Conservation (phyloP, 805 yeast genomes). For the Lipomyces spencermartinsiae region DNA sequence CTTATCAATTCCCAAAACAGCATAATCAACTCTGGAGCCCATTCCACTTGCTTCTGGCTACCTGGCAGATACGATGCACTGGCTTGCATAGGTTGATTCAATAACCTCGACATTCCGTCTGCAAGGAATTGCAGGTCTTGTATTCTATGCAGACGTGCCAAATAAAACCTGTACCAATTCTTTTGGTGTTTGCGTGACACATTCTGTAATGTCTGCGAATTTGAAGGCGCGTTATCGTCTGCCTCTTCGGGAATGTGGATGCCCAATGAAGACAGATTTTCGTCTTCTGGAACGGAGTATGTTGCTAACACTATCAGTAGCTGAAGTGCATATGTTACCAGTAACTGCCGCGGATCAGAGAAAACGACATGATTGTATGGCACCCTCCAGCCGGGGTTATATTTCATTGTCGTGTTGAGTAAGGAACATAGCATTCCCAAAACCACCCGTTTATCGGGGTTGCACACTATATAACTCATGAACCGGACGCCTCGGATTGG, state of each 20-base stretch:
- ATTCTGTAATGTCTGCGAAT: slow-evolving; percentile 18
- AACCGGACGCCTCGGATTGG: slow-evolving; percentile 65
- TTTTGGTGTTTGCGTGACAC: slow-evolving; percentile 15
- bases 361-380: slow-evolving; percentile 45
- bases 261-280: slow-evolving; percentile 20
- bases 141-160: slow-evolving; percentile 46
- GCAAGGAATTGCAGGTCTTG: slow-evolving; percentile 48
- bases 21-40: slow-evolving; percentile 67
- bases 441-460: slow-evolving; percentile 57
- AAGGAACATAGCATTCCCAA: slow-evolving; percentile 68
- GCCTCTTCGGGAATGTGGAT: slow-evolving; percentile 16
- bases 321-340: slow-evolving; percentile 63
- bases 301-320: slow-evolving; percentile 64
- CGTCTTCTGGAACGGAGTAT: slow-evolving; percentile 62
- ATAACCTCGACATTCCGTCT: slow-evolving; percentile 43
- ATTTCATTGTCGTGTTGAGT: slow-evolving; percentile 59
- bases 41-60: slow-evolving; percentile 39
- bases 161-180: slow-evolving; percentile 45
- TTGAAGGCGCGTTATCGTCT: slow-evolving; percentile 11
- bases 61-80: slow-evolving; percentile 44
- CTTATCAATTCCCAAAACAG: slow-evolving; percentile 79
- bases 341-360: slow-evolving; percentile 41
- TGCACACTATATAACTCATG: slow-evolving; percentile 59
- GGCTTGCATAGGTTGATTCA: slow-evolving; percentile 51
- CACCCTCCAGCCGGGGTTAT: slow-evolving; percentile 46